A percentile compares a stretch with the other conserved stretches of the same genome.
Conservation (phyloP, 2,329 filamentous ascomycete genomes). For the Talaromyces amestolkiae region DNA sequence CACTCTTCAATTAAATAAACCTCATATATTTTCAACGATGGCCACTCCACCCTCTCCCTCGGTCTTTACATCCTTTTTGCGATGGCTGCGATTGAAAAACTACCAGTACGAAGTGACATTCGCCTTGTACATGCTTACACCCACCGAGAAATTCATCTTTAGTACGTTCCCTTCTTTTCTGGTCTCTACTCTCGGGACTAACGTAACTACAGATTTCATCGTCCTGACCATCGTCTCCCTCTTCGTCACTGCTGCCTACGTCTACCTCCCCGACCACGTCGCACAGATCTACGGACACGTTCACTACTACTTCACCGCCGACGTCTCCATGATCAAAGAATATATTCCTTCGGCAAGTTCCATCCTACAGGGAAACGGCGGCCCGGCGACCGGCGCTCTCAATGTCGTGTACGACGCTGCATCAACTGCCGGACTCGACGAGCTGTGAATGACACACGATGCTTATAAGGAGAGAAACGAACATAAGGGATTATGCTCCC, state of each 20-base stretch:
- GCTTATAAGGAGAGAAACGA: not conserved
- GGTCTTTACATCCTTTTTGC: slow-evolving; percentile 58
- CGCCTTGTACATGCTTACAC: slow-evolving; percentile 94
- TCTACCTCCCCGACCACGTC: slow-evolving; percentile 93
- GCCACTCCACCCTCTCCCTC: slow-evolving; percentile 25
- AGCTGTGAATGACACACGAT: slow-evolving; percentile 27
- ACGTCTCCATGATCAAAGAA: slow-evolving; percentile 47
- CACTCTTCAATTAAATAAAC: not conserved
- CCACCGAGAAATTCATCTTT: slow-evolving; percentile 94
- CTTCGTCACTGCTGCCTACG: slow-evolving; percentile 77
- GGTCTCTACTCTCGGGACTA: not conserved
- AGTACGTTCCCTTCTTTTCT: slow-evolving; percentile 59
- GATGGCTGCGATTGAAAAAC: slow-evolving; percentile 90
- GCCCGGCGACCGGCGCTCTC: slow-evolving; percentile 27
- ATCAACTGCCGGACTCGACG: slow-evolving; percentile 35
- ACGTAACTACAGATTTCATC: slow-evolving; percentile 66
- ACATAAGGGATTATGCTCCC: slow-evolving; percentile 1
- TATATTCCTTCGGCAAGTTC: slow-evolving; percentile 34
- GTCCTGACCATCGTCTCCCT: slow-evolving; percentile 87
- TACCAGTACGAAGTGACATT: slow-evolving; percentile 99
- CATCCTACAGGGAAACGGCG: slow-evolving; percentile 31
- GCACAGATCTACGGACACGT: slow-evolving; percentile 76
- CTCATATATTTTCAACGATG: not conserved
- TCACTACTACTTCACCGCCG: slow-evolving; percentile 93
- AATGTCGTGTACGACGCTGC: slow-evolving; percentile 51